These are phyloP conservation scores for Gentiana dahurica DNA, from an alignment of 257 asterid genomes.

Conservation along the genomic window DNA sequence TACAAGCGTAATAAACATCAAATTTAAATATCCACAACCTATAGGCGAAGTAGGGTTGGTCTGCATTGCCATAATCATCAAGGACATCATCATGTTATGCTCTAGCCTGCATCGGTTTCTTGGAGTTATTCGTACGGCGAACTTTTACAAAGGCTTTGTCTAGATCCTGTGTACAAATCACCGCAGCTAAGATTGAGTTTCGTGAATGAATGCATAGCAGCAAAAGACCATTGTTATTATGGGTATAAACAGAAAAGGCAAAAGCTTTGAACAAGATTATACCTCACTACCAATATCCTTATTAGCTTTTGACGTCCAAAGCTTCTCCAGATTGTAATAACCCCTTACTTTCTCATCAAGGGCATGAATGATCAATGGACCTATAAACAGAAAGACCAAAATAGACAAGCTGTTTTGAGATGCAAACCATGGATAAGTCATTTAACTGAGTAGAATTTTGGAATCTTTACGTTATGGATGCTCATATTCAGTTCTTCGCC, in stretches of 20 bases:
- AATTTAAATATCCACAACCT: too few relatives aligned
- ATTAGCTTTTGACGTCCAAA: slow-evolving; percentile 36
- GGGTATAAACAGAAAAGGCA: background rate
- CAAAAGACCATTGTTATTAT: background rate
- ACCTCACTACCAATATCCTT: too few relatives aligned
- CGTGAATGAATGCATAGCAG: background rate
- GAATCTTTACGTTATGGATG: too few relatives aligned
- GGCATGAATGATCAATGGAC: slow-evolving; percentile 71
- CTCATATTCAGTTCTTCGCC: too few relatives aligned
- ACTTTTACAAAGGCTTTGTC: slow-evolving; percentile 66
- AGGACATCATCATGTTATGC: slow-evolving; percentile 3
- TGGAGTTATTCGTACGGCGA: slow-evolving; percentile 69
- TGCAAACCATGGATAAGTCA: too few relatives aligned
- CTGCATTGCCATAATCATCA: too few relatives aligned
- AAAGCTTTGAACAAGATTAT: background rate
- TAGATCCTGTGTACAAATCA: slow-evolving; percentile 45
- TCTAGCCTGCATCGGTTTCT: slow-evolving; percentile 41
- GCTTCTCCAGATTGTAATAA: slow-evolving; percentile 82
- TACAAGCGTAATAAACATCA: too few relatives aligned
- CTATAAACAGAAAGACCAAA: slow-evolving; percentile 16
- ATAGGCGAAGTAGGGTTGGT: too few relatives aligned
- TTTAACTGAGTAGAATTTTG: too few relatives aligned
- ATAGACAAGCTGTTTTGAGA: too few relatives aligned
- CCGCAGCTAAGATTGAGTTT: background rate
- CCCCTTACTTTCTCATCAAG: slow-evolving; percentile 90